These are phyloP conservation scores for Tausonia pullulans DNA, from an alignment of 1,284 basidiomycete genomes.

Conservation along the genomic window DNA sequence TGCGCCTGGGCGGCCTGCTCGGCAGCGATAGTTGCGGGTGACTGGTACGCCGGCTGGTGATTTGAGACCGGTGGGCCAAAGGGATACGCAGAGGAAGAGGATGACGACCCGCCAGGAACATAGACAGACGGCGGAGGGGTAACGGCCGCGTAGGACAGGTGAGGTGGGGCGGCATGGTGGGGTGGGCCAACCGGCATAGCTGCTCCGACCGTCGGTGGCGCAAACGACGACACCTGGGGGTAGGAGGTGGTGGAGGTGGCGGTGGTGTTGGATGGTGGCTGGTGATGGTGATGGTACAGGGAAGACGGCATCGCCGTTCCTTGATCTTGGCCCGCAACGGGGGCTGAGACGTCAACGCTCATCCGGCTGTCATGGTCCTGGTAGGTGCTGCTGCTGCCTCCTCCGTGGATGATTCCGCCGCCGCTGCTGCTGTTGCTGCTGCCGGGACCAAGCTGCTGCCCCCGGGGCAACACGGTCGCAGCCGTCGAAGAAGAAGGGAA, in stretches of 20 bases:
- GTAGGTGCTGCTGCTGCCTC: not conserved
- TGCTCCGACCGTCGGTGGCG: not conserved
- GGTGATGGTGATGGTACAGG: too few relatives aligned
- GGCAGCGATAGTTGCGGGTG: constrained; percentile 7
- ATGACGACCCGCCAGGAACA: not conserved
- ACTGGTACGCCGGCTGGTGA: not conserved
- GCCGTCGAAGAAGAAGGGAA: too few relatives aligned
- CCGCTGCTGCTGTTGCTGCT: too few relatives aligned
- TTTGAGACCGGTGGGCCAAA: not conserved
- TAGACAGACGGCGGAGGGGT: too few relatives aligned
- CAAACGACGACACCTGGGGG: not conserved
- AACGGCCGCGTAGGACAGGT: not conserved
- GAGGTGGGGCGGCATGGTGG: not conserved
- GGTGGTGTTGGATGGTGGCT: constrained; percentile 11
- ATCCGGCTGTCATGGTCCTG: not conserved
- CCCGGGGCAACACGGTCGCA: too few relatives aligned
- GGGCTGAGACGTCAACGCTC: not conserved
- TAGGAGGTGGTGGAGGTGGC: constrained; percentile 2
- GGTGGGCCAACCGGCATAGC: not conserved
- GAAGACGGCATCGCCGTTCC: too few relatives aligned
- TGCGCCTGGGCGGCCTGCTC: constrained; percentile 33
- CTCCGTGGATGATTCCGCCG: too few relatives aligned
- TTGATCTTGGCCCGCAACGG: too few relatives aligned
- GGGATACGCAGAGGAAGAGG: not conserved
- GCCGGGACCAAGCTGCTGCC: too few relatives aligned